Conservation (phyloP, 2,329 filamentous ascomycete genomes). For the Raffaelea albimanens region DNA sequence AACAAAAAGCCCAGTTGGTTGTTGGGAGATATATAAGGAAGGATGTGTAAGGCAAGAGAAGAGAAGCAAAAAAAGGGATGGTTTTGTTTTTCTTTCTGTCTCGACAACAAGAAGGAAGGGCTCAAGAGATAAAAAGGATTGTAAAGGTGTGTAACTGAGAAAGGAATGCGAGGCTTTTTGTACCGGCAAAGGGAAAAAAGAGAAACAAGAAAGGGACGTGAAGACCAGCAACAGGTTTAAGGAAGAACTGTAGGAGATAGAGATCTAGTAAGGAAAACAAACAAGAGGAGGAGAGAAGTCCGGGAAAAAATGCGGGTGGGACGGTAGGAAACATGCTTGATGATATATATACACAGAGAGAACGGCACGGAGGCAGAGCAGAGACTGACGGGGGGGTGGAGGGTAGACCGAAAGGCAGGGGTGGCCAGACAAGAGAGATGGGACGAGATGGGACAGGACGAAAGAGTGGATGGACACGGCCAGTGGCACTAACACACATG, state of each 20-base stretch:
- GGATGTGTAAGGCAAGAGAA: background rate
- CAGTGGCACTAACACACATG: background rate
- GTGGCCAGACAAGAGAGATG: background rate
- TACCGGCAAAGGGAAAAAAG: background rate
- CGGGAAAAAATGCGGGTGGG: background rate
- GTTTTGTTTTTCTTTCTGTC: background rate
- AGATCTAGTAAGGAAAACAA: background rate
- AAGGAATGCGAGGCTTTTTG: background rate
- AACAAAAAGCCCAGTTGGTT: background rate
- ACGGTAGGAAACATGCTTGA: background rate
- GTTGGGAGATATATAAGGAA: background rate
- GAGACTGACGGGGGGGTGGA: background rate
- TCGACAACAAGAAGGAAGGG: background rate
- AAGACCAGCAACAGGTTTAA: no score
- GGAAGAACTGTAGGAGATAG: background rate
- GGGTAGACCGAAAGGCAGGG: background rate
- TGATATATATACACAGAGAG: background rate
- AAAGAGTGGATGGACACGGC: background rate
- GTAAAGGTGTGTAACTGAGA: background rate
- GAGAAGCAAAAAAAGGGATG: background rate
- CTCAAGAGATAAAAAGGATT: background rate
- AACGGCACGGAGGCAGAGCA: background rate
- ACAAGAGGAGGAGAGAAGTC: background rate
- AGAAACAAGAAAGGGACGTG: background rate
- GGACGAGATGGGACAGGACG: background rate